These are phyloP conservation scores for Emergomyces pasteurianus DNA, from an alignment of 2,329 filamentous ascomycete species.

Conservation along the genomic window DNA sequence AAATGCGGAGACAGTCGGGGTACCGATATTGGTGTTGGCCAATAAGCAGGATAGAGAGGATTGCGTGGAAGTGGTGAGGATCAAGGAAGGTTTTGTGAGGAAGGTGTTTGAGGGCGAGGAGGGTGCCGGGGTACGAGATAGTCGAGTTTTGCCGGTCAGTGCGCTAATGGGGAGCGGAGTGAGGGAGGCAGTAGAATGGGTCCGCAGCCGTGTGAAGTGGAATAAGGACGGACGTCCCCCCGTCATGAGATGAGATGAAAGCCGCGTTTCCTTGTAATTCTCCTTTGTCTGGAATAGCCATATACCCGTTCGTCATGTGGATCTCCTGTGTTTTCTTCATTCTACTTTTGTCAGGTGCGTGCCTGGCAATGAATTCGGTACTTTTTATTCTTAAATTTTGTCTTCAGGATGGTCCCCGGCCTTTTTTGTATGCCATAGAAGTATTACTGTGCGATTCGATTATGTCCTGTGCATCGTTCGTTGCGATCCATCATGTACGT, in stretches of 20 bases:
- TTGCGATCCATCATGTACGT: background rate
- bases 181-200: constrained; percentile 92
- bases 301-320: background rate
- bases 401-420: background rate
- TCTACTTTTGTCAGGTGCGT: background rate
- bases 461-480: background rate
- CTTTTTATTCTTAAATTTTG: background rate
- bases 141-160: constrained; percentile 78
- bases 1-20: constrained; percentile 76
- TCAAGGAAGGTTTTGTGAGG: constrained; percentile 92
- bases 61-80: constrained; percentile 90
- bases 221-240: constrained; percentile 89
- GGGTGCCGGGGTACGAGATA: constrained; percentile 74
- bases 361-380: background rate
- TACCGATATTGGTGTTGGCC: constrained; percentile 81
- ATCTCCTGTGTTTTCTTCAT: background rate
- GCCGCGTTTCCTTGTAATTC: background rate
- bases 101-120: constrained; percentile 93
- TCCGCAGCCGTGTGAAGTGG: constrained; percentile 84
- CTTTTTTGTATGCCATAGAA: background rate
- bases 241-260: constrained; percentile 61
- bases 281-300: background rate
- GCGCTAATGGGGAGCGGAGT: constrained; percentile 76
- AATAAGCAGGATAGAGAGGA: constrained; percentile 98
- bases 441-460: background rate